phyloP scores from a whole-genome alignment of 1,139 yeast species.

The Komagataea norvegica region DNA sequence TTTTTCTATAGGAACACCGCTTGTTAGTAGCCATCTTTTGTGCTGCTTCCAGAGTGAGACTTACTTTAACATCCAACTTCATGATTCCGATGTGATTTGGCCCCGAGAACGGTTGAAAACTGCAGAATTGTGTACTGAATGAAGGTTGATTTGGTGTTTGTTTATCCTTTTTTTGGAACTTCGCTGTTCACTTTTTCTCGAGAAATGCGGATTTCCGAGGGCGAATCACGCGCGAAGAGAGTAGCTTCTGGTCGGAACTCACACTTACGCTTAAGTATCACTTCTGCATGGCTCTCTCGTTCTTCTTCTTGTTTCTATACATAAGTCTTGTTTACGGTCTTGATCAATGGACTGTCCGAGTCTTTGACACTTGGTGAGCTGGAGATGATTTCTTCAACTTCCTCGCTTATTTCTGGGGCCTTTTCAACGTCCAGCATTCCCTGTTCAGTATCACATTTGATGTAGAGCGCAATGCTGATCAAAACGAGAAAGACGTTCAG shows the following conservation, averaged over 20 bases:
- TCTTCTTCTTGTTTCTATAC: too few relatives aligned
- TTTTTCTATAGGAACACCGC: conserved; percentile 53
- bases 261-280: not conserved
- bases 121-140: conserved; percentile 1
- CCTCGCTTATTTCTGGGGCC: not conserved
- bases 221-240: not conserved
- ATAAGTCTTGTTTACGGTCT: too few relatives aligned
- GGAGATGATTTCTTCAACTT: conserved; percentile 6
- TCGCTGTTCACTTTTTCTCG: conserved; percentile 14
- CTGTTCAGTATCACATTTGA: conserved; percentile 32
- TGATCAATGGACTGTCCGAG: too few relatives aligned
- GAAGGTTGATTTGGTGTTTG: conserved; percentile 3
- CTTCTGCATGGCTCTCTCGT: not conserved
- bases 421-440: conserved; percentile 29
- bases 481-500: conserved; percentile 36
- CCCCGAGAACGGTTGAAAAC: too few relatives aligned
- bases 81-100: conserved; percentile 1
- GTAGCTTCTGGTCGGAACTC: not conserved
- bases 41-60: too few relatives aligned
- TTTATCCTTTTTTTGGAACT: conserved; percentile 8
- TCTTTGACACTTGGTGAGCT: too few relatives aligned
- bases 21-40: too few relatives aligned
- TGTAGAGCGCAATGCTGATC: conserved; percentile 30
- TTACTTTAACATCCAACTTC: conserved; percentile 19
- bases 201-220: conserved; percentile 6